A percentile compares a stretch with the other conserved stretches of the same genome.
Evolutionary conservation across 2,329 filamentous ascomycete species (phyloP).

Genomic region (Sporothrix curviconia): DNA sequence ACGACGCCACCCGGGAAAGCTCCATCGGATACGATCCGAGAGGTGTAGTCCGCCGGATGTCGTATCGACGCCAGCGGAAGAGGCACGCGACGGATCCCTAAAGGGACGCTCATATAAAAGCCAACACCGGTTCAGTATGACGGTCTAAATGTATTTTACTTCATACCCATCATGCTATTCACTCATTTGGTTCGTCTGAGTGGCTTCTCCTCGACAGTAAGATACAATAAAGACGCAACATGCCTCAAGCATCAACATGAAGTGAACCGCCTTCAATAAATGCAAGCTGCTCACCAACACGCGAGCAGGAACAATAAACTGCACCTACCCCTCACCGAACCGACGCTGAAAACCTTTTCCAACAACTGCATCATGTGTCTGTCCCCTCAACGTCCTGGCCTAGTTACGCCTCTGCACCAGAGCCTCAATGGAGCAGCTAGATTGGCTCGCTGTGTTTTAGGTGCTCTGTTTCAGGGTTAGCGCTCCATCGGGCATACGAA

Average conservation of each 20-base stretch:
- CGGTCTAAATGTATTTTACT: too few relatives aligned
- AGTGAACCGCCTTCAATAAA: too few relatives aligned
- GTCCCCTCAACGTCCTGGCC: not conserved
- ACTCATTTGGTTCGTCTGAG: not conserved
- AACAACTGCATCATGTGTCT: not conserved
- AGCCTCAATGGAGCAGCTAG: not conserved
- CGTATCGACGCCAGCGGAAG: not conserved
- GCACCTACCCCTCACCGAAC: not conserved
- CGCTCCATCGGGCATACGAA: not conserved
- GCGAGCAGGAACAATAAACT: too few relatives aligned
- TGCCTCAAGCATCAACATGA: too few relatives aligned
- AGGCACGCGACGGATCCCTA: not conserved
- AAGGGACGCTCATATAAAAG: not conserved
- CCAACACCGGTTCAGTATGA: too few relatives aligned
- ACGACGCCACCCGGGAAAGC: not conserved
- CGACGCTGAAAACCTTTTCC: constrained; percentile 1
- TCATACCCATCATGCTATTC: too few relatives aligned
- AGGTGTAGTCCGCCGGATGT: not conserved
- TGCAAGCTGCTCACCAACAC: too few relatives aligned
- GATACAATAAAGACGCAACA: too few relatives aligned
- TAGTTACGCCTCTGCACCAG: not conserved
- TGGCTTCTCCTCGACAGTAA: not conserved
- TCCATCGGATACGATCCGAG: not conserved
- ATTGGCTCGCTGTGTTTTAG: not conserved
- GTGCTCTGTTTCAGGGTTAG: not conserved